Evolutionary conservation across 306 rosid genomes (phyloP).

Genomic region (Cucurbita argyrosperma): DNA sequence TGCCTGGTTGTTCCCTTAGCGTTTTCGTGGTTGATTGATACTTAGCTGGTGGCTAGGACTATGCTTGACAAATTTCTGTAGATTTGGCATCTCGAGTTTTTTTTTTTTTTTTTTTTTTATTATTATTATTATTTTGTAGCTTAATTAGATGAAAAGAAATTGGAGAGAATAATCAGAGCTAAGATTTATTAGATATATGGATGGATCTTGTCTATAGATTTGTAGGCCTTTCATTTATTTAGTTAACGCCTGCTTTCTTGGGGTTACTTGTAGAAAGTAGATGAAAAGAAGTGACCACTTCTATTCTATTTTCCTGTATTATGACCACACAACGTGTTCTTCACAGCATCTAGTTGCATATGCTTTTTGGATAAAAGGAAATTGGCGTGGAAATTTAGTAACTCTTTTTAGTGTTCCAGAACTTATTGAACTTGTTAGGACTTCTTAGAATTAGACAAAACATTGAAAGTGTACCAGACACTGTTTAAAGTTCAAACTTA

Average conservation of each 20-base stretch:
- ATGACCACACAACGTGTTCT: background rate
- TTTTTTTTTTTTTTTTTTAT: background rate
- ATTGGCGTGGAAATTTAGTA: background rate
- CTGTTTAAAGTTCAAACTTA: background rate
- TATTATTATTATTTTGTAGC: background rate
- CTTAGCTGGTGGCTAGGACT: background rate
- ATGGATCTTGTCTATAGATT: background rate
- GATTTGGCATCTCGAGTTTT: background rate
- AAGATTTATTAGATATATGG: background rate
- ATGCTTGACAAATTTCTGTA: background rate
- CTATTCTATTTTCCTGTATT: background rate
- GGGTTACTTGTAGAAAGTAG: background rate
- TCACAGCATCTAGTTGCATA: background rate
- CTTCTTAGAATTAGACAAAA: background rate
- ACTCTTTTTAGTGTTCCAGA: background rate
- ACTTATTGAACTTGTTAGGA: background rate
- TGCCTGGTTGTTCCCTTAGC: background rate
- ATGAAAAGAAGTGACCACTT: background rate
- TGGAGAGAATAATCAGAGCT: background rate
- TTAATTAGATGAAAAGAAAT: background rate
- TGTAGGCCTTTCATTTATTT: background rate
- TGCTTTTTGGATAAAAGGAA: background rate
- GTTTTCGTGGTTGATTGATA: background rate
- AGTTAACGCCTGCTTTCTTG: background rate
- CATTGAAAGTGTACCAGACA: background rate